Conservation (phyloP, 1,284 basidiomycete genomes). For the Melanopsichium pennsylvanicum region DNA sequence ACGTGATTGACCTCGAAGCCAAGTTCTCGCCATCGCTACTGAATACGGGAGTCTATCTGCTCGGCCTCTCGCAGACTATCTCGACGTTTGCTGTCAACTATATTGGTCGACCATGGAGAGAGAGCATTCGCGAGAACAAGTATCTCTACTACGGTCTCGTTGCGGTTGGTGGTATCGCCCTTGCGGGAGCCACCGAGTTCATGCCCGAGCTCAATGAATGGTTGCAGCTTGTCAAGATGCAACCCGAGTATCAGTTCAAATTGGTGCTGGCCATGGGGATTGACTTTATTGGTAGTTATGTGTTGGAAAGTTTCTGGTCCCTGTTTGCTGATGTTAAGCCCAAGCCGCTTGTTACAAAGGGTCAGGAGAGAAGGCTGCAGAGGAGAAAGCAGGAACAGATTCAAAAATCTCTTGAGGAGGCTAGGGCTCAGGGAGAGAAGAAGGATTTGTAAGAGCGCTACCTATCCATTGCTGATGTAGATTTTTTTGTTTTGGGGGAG, state of each 20-base stretch:
- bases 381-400: slow-evolving; percentile 40
- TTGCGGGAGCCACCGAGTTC: slow-evolving; percentile 72
- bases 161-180: slow-evolving; percentile 52
- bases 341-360: slow-evolving; percentile 33
- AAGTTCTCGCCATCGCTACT: slow-evolving; percentile 62
- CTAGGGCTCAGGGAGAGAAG: slow-evolving; percentile 12
- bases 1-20: slow-evolving; percentile 60
- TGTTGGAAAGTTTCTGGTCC: slow-evolving; percentile 84
- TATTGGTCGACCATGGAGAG: slow-evolving; percentile 62
- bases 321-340: slow-evolving; percentile 90
- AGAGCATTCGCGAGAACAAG: slow-evolving; percentile 58
- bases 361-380: slow-evolving; percentile 38
- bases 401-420: slow-evolving; percentile 5
- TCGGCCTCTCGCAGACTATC: slow-evolving; percentile 61
- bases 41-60: slow-evolving; percentile 63
- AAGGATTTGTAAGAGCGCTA: slow-evolving; percentile 33
- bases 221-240: slow-evolving; percentile 96
- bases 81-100: slow-evolving; percentile 65
- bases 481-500: too few species aligned
- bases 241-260: slow-evolving; percentile 69
- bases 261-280: slow-evolving; percentile 74
- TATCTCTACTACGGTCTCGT: slow-evolving; percentile 62
- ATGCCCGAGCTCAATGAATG: slow-evolving; percentile 94
- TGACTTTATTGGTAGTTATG: slow-evolving; percentile 88
- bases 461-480: too few species aligned